Conservation (phyloP, 176 grass and related monocot species). For the Bolboschoenus planiculmis region DNA sequence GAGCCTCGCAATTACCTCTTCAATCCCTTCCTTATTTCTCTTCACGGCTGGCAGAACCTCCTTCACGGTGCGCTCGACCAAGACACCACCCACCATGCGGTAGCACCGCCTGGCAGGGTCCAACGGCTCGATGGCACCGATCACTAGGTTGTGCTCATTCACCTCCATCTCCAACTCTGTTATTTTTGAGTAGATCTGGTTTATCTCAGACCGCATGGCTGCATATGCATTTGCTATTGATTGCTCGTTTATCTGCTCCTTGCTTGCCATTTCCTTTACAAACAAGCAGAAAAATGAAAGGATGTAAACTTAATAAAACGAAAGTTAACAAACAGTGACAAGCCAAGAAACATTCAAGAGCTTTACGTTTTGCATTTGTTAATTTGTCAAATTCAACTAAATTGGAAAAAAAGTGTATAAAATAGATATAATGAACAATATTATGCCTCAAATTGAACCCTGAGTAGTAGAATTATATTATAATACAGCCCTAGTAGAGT, state of each 20-base stretch:
- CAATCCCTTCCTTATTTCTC: constrained; percentile 74
- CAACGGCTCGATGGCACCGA: constrained; percentile 61
- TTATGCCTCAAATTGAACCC: no score
- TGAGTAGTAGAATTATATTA: no score
- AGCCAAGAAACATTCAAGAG: no score
- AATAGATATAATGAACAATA: no score
- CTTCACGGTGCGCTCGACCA: constrained; percentile 77
- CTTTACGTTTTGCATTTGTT: no score
- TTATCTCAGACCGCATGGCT: constrained; percentile 67
- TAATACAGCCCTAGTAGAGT: no score
- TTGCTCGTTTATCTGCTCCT: constrained; percentile 62
- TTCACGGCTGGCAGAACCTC: constrained; percentile 67
- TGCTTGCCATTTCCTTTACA: constrained; percentile 49
- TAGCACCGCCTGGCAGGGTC: constrained; percentile 71
- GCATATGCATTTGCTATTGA: constrained; percentile 51
- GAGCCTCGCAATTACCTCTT: constrained; percentile 67
- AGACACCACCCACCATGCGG: constrained; percentile 75
- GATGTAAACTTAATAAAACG: no score
- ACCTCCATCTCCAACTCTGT: constrained; percentile 84
- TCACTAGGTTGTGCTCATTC: constrained; percentile 80
- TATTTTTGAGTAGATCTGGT: constrained; percentile 84
- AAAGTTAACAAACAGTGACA: no score
- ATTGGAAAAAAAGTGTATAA: no score
- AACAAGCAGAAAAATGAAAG: neutral
- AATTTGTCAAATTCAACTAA: no score